Percentiles rank a stretch among this genome's conserved stretches.
Conservation (phyloP, 805 yeast species). For the Torulaspora indica region DNA sequence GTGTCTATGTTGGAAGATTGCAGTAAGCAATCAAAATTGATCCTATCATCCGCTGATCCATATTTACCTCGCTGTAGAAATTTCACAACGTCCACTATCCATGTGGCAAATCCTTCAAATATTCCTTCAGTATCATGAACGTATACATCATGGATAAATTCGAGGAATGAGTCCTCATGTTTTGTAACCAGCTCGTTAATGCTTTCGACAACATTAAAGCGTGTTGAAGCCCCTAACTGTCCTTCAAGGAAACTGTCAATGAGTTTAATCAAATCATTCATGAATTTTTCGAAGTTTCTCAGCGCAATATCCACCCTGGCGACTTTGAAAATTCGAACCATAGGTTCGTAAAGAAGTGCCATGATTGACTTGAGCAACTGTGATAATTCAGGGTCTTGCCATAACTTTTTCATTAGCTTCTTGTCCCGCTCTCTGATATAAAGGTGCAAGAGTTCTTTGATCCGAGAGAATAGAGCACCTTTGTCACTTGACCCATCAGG, state of each 20-base stretch:
- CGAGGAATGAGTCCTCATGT: conserved; percentile 68
- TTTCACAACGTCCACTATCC: conserved; percentile 66
- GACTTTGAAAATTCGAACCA: conserved; percentile 60
- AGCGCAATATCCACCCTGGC: conserved; percentile 64
- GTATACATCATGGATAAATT: conserved; percentile 78
- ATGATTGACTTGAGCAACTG: conserved; percentile 67
- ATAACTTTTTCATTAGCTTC: conserved; percentile 63
- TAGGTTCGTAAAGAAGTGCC: conserved; percentile 67
- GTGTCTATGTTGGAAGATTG: conserved; percentile 26
- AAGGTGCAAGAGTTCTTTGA: conserved; percentile 59
- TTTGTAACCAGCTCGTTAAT: conserved; percentile 61
- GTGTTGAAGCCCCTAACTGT: conserved; percentile 45
- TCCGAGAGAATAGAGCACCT: conserved; percentile 47
- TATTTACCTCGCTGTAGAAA: conserved; percentile 60
- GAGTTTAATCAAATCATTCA: conserved; percentile 58
- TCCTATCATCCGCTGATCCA: conserved; percentile 37
- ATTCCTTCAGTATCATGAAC: conserved; percentile 65
- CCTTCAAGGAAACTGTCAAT: conserved; percentile 50
- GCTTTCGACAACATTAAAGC: conserved; percentile 52
- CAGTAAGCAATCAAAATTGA: conserved; percentile 44
- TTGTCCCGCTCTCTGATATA: conserved; percentile 71
- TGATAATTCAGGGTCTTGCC: conserved; percentile 85
- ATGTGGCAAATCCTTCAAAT: conserved; percentile 64
- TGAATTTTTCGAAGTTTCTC: conserved; percentile 57
- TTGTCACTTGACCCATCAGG: conserved; percentile 22